Conservation (phyloP, 768 basidiomycete genomes). For the Bullera alba region DNA sequence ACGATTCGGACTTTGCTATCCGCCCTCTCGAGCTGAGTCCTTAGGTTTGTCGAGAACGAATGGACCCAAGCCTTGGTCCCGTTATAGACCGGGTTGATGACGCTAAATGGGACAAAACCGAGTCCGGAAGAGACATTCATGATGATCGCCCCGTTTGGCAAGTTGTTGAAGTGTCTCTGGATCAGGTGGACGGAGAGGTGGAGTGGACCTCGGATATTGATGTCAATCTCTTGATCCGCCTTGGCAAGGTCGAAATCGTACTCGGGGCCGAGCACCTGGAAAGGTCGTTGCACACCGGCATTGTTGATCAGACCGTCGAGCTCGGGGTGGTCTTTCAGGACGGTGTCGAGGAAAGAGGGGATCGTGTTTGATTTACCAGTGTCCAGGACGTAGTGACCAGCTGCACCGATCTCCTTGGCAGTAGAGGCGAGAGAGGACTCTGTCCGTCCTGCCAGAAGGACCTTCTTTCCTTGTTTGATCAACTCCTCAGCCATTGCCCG, state of each 20-base stretch:
- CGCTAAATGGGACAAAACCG: constrained; percentile 23
- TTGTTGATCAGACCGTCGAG: constrained; percentile 34
- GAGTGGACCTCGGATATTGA: constrained; percentile 25
- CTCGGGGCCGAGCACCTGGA: constrained; percentile 17
- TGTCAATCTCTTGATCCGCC: constrained; percentile 31
- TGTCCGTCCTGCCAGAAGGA: constrained; percentile 18
- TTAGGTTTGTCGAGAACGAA: constrained; percentile 20
- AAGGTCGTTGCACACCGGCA: constrained; percentile 25
- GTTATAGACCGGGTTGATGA: constrained; percentile 29
- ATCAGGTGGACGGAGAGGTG: constrained; percentile 17
- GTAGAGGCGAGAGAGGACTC: constrained; percentile 15
- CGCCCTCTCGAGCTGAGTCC: constrained; percentile 13
- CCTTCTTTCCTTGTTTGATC: constrained; percentile 21
- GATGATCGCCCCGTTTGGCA: constrained; percentile 19
- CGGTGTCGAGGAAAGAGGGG: constrained; percentile 12
- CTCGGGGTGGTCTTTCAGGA: constrained; percentile 24
- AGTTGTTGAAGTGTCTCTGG: constrained; percentile 16
- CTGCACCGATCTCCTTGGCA: constrained; percentile 19
- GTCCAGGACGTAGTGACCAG: constrained; percentile 29
- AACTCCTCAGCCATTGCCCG: constrained; percentile 30
- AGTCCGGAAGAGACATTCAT: constrained; percentile 31
- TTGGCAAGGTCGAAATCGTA: constrained; percentile 19
- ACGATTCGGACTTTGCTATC: constrained; percentile 21
- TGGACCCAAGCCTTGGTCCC: constrained; percentile 24
- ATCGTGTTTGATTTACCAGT: constrained; percentile 15